A percentile compares a stretch with the other conserved stretches of the same genome.
Evolutionary conservation across 192 early-diverging fungal genomes (phyloP).

Genomic region (Thoreauomyces humboldtii): DNA sequence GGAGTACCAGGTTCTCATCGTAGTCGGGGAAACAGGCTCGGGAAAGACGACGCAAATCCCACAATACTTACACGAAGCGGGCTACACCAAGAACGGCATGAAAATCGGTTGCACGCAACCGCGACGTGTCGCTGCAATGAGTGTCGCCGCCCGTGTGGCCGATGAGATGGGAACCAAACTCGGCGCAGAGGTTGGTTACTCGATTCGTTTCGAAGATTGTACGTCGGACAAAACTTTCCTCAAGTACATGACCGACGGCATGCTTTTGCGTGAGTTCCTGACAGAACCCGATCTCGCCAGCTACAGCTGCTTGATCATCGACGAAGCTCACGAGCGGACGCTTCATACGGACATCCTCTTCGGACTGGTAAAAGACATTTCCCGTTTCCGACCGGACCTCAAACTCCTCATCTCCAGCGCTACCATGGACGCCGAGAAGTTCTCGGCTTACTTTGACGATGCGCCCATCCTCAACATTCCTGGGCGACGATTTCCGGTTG

Average conservation of each 20-base stretch:
- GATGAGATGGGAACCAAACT: conserved; percentile 95
- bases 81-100: conserved; percentile 82
- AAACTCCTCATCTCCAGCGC: conserved; percentile 95
- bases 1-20: conserved; percentile 82
- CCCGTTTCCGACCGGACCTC: conserved; percentile 87
- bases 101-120: conserved; percentile 97
- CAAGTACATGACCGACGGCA: conserved; percentile 99
- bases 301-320: conserved; percentile 94
- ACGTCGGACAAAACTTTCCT: conserved; percentile 91
- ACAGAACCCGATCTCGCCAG: conserved; percentile 88
- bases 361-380: conserved; percentile 95
- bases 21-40: conserved; percentile 96
- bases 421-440: conserved; percentile 97
- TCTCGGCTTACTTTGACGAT: conserved; percentile 92
- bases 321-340: conserved; percentile 98
- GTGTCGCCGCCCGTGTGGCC: conserved; percentile 93
- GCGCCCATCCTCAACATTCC: conserved; percentile 93
- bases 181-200: conserved; percentile 92
- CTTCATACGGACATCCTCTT: conserved; percentile 95
- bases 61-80: conserved; percentile 94
- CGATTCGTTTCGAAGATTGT: conserved; percentile 98
- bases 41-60: conserved; percentile 99
- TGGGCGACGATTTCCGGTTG: conserved; percentile 89
- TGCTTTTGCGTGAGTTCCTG: conserved; percentile 96
- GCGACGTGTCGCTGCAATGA: conserved; percentile 97